These are phyloP conservation scores for Mycena rosella DNA, from an alignment of 768 basidiomycete genomes.

Conservation along the genomic window DNA sequence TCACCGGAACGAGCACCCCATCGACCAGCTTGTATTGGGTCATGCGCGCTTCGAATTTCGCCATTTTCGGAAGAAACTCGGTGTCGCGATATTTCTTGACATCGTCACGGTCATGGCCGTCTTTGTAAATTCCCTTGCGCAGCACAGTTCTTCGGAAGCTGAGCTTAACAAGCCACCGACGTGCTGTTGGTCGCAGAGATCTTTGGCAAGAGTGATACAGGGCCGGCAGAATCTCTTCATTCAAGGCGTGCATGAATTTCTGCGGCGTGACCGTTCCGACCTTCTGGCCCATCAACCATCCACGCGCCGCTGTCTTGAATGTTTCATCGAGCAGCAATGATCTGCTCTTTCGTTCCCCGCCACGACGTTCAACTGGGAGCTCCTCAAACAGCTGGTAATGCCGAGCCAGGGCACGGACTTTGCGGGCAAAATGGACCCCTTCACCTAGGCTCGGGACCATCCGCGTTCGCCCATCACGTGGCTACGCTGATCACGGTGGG, in stretches of 20 bases:
- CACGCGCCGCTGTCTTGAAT: slow-evolving; percentile 1
- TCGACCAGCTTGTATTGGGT: slow-evolving; percentile 5
- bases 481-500: too few species aligned
- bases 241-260: slow-evolving; percentile 40
- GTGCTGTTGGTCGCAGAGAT: slow-evolving; percentile 44
- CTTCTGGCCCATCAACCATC: slow-evolving; percentile 4
- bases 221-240: slow-evolving; percentile 46
- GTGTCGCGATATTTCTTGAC: slow-evolving; percentile 29
- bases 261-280: slow-evolving; percentile 15
- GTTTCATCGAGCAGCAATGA: slow-evolving; percentile 19
- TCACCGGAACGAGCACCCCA: background rate
- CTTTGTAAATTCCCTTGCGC: slow-evolving; percentile 52
- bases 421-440: slow-evolving; percentile 45
- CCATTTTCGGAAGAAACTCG: slow-evolving; percentile 30
- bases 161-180: slow-evolving; percentile 52
- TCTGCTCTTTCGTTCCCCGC: slow-evolving; percentile 35
- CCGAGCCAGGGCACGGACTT: slow-evolving; percentile 45
- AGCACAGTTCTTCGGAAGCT: slow-evolving; percentile 45
- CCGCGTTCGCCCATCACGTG: too few species aligned
- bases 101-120: slow-evolving; percentile 48
- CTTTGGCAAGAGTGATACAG: slow-evolving; percentile 29
- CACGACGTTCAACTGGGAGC: slow-evolving; percentile 44
- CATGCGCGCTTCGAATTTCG: slow-evolving; percentile 35
- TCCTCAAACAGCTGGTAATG: slow-evolving; percentile 50
- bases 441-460: too few species aligned